Conservation (phyloP, 306 rosid genomes). For the Purshia tridentata region DNA sequence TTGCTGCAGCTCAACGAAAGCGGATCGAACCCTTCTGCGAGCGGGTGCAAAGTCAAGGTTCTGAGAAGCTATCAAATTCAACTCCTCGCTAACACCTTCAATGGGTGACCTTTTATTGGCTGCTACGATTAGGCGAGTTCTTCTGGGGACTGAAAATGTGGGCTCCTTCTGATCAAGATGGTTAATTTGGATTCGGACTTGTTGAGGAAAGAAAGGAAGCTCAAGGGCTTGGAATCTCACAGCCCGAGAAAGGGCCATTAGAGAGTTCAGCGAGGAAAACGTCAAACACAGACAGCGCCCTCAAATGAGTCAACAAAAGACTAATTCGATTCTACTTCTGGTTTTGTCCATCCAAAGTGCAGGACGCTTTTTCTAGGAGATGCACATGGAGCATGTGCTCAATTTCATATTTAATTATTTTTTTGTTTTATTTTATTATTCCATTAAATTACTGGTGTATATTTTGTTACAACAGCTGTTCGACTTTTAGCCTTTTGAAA, state of each 20-base stretch:
- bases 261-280: neutral
- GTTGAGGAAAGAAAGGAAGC: conserved; percentile 17
- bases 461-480: neutral
- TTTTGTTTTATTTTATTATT: neutral
- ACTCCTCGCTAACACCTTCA: conserved; percentile 59
- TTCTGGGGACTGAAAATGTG: conserved; percentile 1
- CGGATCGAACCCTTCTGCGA: conserved; percentile 63
- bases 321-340: neutral
- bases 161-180: conserved; percentile 10
- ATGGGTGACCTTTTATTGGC: conserved; percentile 45
- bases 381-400: conserved; percentile 5
- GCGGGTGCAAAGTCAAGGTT: conserved; percentile 60
- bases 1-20: conserved; percentile 52
- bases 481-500: neutral
- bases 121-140: conserved; percentile 17
- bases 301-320: neutral
- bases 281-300: neutral
- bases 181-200: conserved; percentile 20
- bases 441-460: too few species aligned
- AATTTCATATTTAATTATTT: neutral
- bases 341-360: conserved; percentile 10
- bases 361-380: neutral
- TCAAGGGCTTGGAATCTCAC: conserved; percentile 34
- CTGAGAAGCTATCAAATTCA: conserved; percentile 50
- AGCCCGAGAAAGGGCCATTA: conserved; percentile 43